A percentile compares a stretch with the other conserved stretches of the same genome.
Conservation (phyloP, 768 basidiomycete genomes). For the Psilocybe cyanescens region DNA sequence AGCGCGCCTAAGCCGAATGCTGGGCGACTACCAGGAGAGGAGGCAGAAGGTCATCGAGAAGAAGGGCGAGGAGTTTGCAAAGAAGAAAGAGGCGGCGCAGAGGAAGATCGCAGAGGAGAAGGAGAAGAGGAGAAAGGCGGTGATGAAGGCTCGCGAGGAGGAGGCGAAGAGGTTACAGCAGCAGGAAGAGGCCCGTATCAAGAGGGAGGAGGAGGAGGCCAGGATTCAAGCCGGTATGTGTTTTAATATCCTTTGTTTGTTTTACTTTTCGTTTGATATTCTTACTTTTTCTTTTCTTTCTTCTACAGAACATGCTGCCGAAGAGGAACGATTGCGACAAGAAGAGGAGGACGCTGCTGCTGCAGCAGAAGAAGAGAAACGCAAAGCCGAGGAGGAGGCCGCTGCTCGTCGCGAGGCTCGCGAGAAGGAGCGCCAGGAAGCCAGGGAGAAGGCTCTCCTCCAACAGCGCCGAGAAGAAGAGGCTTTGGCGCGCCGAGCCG, state of each 20-base stretch:
- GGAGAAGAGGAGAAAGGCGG: slow-evolving; percentile 60
- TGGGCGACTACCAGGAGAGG: slow-evolving; percentile 65
- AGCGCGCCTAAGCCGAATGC: slow-evolving; percentile 71
- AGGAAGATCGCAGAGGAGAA: slow-evolving; percentile 87
- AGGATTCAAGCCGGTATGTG: slow-evolving; percentile 55
- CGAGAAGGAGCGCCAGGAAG: slow-evolving; percentile 52
- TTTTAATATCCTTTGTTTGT: not conserved
- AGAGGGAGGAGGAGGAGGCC: slow-evolving; percentile 58
- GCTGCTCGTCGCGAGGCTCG: slow-evolving; percentile 55
- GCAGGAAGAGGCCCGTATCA: slow-evolving; percentile 54
- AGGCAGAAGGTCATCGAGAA: slow-evolving; percentile 57
- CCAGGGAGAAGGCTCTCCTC: slow-evolving; percentile 56
- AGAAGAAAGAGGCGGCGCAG: slow-evolving; percentile 57
- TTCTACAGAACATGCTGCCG: slow-evolving; percentile 52
- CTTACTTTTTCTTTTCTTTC: slow-evolving; percentile 1
- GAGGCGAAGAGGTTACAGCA: slow-evolving; percentile 49
- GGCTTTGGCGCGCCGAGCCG: slow-evolving; percentile 54
- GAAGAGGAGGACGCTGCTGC: slow-evolving; percentile 55
- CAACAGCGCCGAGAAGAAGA: slow-evolving; percentile 74
- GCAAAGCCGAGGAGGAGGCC: slow-evolving; percentile 62
- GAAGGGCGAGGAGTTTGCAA: slow-evolving; percentile 68
- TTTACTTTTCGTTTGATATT: not conserved
- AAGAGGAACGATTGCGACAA: slow-evolving; percentile 49
- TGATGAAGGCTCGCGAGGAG: slow-evolving; percentile 65
- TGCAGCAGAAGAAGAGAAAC: slow-evolving; percentile 58